A percentile compares a stretch with the other conserved stretches of the same genome.
phyloP scores from a whole-genome alignment of 2,329 filamentous ascomycete species.

The Escovopsis weberi region DNA sequence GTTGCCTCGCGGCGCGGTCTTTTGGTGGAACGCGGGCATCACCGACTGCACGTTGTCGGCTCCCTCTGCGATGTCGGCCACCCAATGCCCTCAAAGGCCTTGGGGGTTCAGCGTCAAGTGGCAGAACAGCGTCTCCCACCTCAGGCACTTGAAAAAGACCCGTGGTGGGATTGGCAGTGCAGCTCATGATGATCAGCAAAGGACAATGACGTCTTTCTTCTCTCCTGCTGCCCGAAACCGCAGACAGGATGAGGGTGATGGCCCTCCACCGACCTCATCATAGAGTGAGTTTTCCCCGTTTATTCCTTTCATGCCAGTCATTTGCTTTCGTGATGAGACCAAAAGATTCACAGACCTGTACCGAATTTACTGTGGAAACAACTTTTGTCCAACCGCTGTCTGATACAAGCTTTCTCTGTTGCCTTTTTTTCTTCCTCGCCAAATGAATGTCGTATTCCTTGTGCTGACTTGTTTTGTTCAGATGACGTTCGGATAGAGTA shows the following conservation, averaged over 20 bases:
- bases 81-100: slow-evolving; percentile 9
- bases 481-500: background rate
- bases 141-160: slow-evolving; percentile 62
- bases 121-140: slow-evolving; percentile 58
- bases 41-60: slow-evolving; percentile 18
- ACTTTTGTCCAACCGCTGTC: slow-evolving; percentile 72
- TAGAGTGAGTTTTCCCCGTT: slow-evolving; percentile 24
- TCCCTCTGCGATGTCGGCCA: background rate
- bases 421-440: background rate
- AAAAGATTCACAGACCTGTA: slow-evolving; percentile 72
- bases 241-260: slow-evolving; percentile 5
- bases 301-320: slow-evolving; percentile 6
- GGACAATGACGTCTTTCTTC: slow-evolving; percentile 66
- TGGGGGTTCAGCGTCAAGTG: slow-evolving; percentile 34
- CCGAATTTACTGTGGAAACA: slow-evolving; percentile 58
- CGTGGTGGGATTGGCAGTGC: slow-evolving; percentile 70
- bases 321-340: slow-evolving; percentile 48
- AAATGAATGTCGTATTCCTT: background rate
- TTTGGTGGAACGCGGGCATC: slow-evolving; percentile 42
- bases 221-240: slow-evolving; percentile 23
- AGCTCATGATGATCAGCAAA: slow-evolving; percentile 60
- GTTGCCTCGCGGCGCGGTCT: slow-evolving; percentile 4
- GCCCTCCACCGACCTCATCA: background rate
- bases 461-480: background rate
- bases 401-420: slow-evolving; percentile 27